A percentile compares a stretch with the other conserved stretches of the same genome.
Conservation (phyloP, 768 basidiomycete species). For the Boletus subparvulus region DNA sequence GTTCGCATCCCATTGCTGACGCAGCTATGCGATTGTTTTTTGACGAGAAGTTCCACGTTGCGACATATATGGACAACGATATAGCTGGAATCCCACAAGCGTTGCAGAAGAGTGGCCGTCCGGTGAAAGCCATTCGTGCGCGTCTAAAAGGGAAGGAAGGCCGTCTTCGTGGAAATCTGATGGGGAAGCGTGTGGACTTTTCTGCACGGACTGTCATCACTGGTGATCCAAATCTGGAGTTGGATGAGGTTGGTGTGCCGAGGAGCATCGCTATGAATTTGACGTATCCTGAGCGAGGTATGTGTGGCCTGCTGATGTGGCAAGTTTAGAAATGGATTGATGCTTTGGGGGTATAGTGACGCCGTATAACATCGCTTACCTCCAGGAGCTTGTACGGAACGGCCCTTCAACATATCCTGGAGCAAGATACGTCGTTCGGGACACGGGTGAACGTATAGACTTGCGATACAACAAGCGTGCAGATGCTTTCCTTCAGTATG, state of each 20-base stretch:
- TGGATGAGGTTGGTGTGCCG: constrained; percentile 98
- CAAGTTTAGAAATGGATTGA: constrained; percentile 1
- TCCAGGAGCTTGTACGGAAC: constrained; percentile 93
- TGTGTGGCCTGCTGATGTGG: constrained; percentile 15
- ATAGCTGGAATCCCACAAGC: constrained; percentile 98
- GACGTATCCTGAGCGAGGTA: constrained; percentile 96
- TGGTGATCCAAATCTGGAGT: constrained; percentile 93
- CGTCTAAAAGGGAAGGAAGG: constrained; percentile 99
- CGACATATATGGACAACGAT: constrained; percentile 99
- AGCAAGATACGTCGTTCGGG: constrained; percentile 93
- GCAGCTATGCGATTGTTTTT: not conserved
- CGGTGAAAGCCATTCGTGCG: constrained; percentile 97
- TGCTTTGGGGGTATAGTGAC: constrained; percentile 59
- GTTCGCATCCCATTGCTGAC: not conserved
- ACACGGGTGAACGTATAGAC: constrained; percentile 97
- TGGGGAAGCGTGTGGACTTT: constrained; percentile 99
- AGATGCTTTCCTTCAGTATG: constrained; percentile 93
- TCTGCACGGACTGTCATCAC: constrained; percentile 99
- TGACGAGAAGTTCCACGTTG: constrained; percentile 82
- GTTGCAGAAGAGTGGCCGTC: constrained; percentile 93
- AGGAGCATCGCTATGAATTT: constrained; percentile 95
- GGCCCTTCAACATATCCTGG: constrained; percentile 95
- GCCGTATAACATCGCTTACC: constrained; percentile 91
- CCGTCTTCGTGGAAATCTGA: constrained; percentile 93
- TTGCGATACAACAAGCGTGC: constrained; percentile 94